A percentile compares a stretch with the other conserved stretches of the same genome.
Evolutionary conservation across 2,329 filamentous ascomycete genomes (phyloP).

Genomic region (Blastomyces gilchristii): DNA sequence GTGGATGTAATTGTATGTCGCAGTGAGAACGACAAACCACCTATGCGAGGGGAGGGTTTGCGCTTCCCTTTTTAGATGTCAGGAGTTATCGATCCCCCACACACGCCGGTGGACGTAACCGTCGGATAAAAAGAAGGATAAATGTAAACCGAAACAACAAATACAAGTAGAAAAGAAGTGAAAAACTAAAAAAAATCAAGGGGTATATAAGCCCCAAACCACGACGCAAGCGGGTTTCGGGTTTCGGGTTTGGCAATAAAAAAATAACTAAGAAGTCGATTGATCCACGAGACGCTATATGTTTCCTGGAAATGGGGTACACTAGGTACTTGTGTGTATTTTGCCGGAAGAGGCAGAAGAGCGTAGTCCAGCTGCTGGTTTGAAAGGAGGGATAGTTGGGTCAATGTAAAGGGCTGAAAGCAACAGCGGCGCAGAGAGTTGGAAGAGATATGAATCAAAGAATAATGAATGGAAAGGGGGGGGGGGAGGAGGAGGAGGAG

Average conservation of each 20-base stretch:
- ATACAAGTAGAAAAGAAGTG: no score
- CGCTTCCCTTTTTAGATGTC: not conserved
- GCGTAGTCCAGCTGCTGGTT: not conserved
- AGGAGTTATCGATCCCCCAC: not conserved
- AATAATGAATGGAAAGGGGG: slow-evolving; percentile 3
- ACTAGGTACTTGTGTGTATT: not conserved
- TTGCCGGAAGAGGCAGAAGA: not conserved
- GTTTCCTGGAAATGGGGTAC: no score
- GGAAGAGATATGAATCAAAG: not conserved
- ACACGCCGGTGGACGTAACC: not conserved
- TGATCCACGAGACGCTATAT: no score
- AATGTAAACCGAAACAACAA: not conserved
- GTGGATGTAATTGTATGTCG: not conserved
- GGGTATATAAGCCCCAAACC: not conserved
- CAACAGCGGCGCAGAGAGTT: not conserved
- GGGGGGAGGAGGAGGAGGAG: no score
- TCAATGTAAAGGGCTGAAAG: not conserved
- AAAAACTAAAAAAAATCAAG: not conserved
- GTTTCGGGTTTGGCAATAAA: not conserved
- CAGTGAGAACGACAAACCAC: not conserved
- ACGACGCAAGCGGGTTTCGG: not conserved
- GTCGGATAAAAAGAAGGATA: not conserved
- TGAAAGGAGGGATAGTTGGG: not conserved
- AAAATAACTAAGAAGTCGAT: not conserved
- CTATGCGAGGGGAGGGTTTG: not conserved